A percentile compares a stretch with the other conserved stretches of the same genome.
These are phyloP conservation scores for rapeseed (Brassica napus) DNA, from an alignment of 345 rosid species.

Conservation along the genomic window DNA sequence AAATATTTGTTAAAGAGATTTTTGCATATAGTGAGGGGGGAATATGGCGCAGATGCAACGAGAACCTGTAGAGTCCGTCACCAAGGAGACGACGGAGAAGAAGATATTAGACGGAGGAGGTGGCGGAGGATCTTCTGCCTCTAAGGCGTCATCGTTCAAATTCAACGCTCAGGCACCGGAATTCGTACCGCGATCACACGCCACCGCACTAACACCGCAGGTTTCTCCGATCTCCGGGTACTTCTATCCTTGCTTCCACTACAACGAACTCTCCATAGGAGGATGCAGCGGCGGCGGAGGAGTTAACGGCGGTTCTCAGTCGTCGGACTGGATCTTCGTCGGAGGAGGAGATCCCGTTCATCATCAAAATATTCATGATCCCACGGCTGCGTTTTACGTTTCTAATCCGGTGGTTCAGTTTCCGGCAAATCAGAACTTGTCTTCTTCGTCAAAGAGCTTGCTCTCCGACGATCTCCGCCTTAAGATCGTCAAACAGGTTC, in stretches of 20 bases:
- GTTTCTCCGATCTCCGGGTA: constrained; percentile 54
- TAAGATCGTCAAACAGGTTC: constrained; percentile 90
- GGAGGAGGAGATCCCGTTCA: constrained; percentile 66
- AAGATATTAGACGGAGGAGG: constrained; percentile 23
- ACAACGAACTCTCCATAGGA: constrained; percentile 42
- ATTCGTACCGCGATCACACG: constrained; percentile 70
- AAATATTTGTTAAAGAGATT: constrained; percentile 6
- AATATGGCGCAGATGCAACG: constrained; percentile 61
- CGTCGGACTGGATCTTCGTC: constrained; percentile 76
- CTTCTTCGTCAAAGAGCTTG: constrained; percentile 48
- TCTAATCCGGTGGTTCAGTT: constrained; percentile 49
- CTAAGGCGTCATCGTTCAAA: constrained; percentile 52
- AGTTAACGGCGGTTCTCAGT: constrained; percentile 33
- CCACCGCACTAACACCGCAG: constrained; percentile 43
- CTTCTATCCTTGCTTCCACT: constrained; percentile 67
- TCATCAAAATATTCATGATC: constrained; percentile 32
- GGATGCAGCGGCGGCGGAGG: constrained; percentile 25
- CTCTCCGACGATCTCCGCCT: constrained; percentile 75
- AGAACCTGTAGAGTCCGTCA: constrained; percentile 40
- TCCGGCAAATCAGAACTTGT: constrained; percentile 42
- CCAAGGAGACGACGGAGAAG: constrained; percentile 36
- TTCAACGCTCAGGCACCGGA: constrained; percentile 95
- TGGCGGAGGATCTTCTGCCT: constrained; percentile 30
- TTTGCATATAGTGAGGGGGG: neutral
- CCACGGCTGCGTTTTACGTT: constrained; percentile 45